Conservation (phyloP, 495 filamentous ascomycete species). For the Lophium mytilinum region DNA sequence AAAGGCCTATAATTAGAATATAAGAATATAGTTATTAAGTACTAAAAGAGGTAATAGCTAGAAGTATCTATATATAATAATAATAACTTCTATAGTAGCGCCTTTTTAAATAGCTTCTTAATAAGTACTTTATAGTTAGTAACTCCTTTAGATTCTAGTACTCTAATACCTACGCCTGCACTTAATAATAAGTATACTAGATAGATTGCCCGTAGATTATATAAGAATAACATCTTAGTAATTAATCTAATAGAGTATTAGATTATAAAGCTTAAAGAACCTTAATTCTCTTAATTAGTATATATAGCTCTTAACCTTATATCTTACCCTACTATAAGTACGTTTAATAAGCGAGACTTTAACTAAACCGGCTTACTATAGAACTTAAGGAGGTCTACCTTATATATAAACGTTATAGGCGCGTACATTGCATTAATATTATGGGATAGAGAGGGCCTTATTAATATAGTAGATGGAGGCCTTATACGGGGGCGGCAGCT, state of each 20-base stretch:
- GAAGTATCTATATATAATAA: background rate
- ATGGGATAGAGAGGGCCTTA: background rate
- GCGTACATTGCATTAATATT: background rate
- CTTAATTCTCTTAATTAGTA: background rate
- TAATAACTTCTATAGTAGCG: no score
- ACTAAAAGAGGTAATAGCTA: no score
- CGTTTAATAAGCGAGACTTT: background rate
- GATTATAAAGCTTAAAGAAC: background rate
- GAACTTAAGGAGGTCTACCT: background rate
- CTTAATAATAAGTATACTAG: no score
- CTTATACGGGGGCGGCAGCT: background rate
- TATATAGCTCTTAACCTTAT: background rate
- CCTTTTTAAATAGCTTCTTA: no score
- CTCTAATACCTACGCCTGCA: no score
- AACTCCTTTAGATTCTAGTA: no score
- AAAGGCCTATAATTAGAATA: no score
- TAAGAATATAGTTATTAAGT: no score
- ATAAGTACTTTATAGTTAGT: no score
- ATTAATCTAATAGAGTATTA: background rate
- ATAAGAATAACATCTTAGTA: no score
- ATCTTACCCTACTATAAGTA: background rate
- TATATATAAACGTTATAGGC: background rate
- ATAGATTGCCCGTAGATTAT: no score
- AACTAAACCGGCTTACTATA: background rate
- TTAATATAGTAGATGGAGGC: background rate